Base-by-base conservation (phyloP, 2,329 filamentous ascomycete genomes). In the Samsoniella hepiali region DNA sequence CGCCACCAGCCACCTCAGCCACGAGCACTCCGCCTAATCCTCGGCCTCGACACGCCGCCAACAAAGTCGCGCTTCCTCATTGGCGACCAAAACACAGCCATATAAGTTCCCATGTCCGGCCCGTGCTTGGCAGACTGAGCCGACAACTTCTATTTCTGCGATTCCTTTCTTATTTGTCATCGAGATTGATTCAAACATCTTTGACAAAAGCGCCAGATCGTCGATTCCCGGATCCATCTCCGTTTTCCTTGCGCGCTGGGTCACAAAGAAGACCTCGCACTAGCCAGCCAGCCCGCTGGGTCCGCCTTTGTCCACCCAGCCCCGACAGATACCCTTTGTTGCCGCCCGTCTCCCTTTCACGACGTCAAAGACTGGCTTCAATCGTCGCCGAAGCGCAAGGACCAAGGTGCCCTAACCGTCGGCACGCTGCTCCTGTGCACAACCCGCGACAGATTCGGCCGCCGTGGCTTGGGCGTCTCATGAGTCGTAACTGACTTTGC, bases 271-370 rank as follows among this genome's bases (percentile, higher is more conserved):
- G 42, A 27, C n/a, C 54, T 42, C 53, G 53, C 60, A 47, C 38
- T 29, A 17, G 60, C 60, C 51, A 44, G 5, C 44, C 31, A 34
- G n/a, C 54, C 53, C 27, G 31, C 53, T 38, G 38, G 62, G 34
- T 58, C 54, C 54, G 32, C 62, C 62, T 47, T 59, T 58, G 55
- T 58, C 36, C 38, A 36, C 54, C 40, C 31, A 56, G 49, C 51
- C 63, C 55, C 65, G 64, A 68, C 68, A 69, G 64, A 71, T 70
- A 67, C 67, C 60, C 68, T 72, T 71, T 70, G 68, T 72, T 70
- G 66, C 38, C 59, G 36, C 29, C 49, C 57, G 58, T 55, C 45
- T 54, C 63, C 51, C 63, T 55, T 47, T 45, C 49, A 60, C 36
- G 5, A 42, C 9, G 40, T 53, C 58, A 64, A 64, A 64, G 63